Evolutionary conservation across 352 stramenopile species (phyloP), one percentile per base, ranked within the genome.

Genomic region (Globisporangium nagaii): DNA sequence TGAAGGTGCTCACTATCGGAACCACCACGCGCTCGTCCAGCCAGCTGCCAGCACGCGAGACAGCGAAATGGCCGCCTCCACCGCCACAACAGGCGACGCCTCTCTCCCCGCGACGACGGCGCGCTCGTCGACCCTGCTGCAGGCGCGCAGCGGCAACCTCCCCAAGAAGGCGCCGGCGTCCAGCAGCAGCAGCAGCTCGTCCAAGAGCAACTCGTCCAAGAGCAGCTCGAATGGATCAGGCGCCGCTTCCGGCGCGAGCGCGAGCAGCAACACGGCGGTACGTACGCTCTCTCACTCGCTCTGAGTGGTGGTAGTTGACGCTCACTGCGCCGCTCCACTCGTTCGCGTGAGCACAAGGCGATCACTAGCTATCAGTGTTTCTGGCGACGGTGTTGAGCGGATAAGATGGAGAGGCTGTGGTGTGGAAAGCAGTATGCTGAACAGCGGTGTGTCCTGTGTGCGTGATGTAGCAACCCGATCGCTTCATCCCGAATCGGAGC

Each of bases 401-500:
- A n/a, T n/a, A n/a, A n/a, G n/a, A n/a, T n/a, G n/a, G n/a, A n/a
- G n/a, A n/a, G n/a, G n/a, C n/a, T n/a, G n/a, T n/a, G n/a, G n/a
- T n/a, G n/a, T n/a, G n/a, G 37, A 43, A 43, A 20, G n/a, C 37
- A 25, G 27, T n/a, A n/a, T n/a, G 28, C 43, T 50, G 27, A 50
- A 24, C 17, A 32, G 9, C n/a, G n/a, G n/a, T n/a, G n/a, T n/a
- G n/a, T n/a, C n/a, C 13, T 37, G n/a, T 50, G 19, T 31, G 19
- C 32, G 24, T 36, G 19, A 11, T 48, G n/a, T 60, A 87, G 64
- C 63, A 70, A 24, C 75, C 73, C 10, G 84, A 94, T 58, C 75
- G 84, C 35, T 94, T 92, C 64, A 94, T 94, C 50, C 84, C 84
- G 27, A 94, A 88, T 58, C 80, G 84, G 2, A 88, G 81, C 46